Evolutionary conservation across 2,329 filamentous ascomycete genomes (phyloP).

Genomic region (Fusarium coffeatum): DNA sequence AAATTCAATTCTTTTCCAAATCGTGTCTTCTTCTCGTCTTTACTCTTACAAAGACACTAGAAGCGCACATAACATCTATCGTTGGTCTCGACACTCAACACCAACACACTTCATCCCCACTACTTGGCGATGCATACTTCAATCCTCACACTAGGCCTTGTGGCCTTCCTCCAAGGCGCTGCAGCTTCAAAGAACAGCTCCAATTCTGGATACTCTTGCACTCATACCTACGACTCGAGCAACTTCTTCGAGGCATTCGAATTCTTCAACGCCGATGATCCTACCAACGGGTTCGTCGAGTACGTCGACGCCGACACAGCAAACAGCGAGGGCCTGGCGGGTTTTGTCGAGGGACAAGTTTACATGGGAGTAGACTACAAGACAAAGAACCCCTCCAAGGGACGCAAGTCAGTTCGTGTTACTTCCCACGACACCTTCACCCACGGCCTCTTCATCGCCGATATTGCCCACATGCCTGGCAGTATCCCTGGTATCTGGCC

Average conservation of each 20-base stretch:
- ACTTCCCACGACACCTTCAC: conserved; percentile 74
- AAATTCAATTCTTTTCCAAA: not conserved
- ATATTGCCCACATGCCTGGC: conserved; percentile 81
- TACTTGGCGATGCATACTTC: conserved; percentile 38
- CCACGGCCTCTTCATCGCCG: conserved; percentile 76
- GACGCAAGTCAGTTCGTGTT: conserved; percentile 78
- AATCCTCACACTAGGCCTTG: conserved; percentile 45
- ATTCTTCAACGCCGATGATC: conserved; percentile 70
- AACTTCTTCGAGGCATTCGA: conserved; percentile 69
- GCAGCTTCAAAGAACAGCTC: conserved; percentile 40
- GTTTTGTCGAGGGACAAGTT: conserved; percentile 64
- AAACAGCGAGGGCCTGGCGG: conserved; percentile 67
- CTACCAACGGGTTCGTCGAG: conserved; percentile 79
- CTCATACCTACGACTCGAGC: conserved; percentile 60
- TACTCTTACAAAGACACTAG: conserved; percentile 13
- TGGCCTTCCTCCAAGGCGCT: conserved; percentile 46
- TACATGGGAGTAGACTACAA: conserved; percentile 77
- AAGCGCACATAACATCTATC: conserved; percentile 12
- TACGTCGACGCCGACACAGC: conserved; percentile 73
- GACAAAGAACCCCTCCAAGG: conserved; percentile 65
- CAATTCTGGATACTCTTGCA: conserved; percentile 56
- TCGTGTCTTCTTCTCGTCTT: not conserved
- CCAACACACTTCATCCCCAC: not conserved
- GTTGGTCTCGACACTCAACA: not conserved
- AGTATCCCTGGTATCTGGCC: conserved; percentile 80